Evolutionary conservation across 257 asterid species (phyloP), one percentile per base, ranked within the genome.

Genomic region (Asclepias syriaca): DNA sequence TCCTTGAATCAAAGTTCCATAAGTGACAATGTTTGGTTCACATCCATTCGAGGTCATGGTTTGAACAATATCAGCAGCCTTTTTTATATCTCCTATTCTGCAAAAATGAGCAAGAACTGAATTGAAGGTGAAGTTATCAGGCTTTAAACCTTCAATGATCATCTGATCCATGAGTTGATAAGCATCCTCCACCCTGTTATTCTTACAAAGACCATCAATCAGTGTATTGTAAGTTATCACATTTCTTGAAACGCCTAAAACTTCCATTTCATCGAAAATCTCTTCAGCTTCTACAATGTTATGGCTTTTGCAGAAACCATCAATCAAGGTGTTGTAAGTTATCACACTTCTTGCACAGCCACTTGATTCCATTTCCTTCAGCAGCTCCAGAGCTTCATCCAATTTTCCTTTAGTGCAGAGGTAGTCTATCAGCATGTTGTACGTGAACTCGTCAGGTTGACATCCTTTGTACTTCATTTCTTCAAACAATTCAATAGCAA

Each of bases 131-230:
- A 87, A 83, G 66, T 84, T 91, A 75, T 94, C 96, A 15, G 97
- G 97, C 74, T 80, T 88, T 57, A 88, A 51, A 18, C 96, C 97
- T 83, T 89, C 99, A 84, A 86, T 83, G 68, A 91, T 82, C 97
- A 94, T 88, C 79, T 88, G 99, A 60, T 91, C 97, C 96, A 91
- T 88, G 21, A 94, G 99, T 84, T 87, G 84, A 78, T 89, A 78
- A 27, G 99, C 97, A 16, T 94, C 97, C 63, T 89, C 97, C 63
- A 91, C 88, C 69, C 96, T 83, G 76, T 72, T 79, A 74, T 81
- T 77, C 84, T 88, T 91, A n/a, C 91, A 84, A 22, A 94, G 93
- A 43, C 99, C 97, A 60, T 91, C 90, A 66, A 94, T 86, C 27
- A 94, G 92, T 37, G 97, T 91, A 81, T 94, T 94, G 72, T 89